Evolutionary conservation across 768 basidiomycete species (phyloP).

Genomic region (Naganishia randhawae): DNA sequence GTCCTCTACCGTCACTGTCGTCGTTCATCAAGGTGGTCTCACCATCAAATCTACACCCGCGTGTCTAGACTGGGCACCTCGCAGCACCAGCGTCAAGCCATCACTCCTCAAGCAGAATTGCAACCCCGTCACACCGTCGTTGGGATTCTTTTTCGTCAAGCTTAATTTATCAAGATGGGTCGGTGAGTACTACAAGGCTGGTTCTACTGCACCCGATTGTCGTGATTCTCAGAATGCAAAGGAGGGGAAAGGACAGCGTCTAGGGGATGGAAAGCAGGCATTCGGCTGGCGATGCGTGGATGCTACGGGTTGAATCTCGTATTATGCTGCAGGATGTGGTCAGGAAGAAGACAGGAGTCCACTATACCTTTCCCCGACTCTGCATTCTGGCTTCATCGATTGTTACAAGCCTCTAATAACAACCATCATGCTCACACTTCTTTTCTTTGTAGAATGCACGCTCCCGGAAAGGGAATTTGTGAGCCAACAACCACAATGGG

Average conservation of each 20-base stretch:
- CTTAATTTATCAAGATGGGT: slow-evolving; percentile 45
- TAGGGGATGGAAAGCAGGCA: too few species aligned
- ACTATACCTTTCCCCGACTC: neutral
- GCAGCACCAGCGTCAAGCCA: slow-evolving; percentile 25
- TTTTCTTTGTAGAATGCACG: slow-evolving; percentile 80
- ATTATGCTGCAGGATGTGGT: too few species aligned
- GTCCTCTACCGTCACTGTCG: neutral
- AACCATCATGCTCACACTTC: slow-evolving; percentile 2
- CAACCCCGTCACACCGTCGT: slow-evolving; percentile 21
- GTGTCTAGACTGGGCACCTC: neutral
- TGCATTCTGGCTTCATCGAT: neutral
- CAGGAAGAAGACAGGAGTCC: neutral
- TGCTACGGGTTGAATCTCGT: too few species aligned
- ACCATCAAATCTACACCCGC: too few species aligned
- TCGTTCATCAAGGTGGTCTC: neutral
- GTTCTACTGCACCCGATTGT: neutral
- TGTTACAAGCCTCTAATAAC: neutral
- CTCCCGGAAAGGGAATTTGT: slow-evolving; percentile 99
- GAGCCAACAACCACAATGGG: slow-evolving; percentile 50
- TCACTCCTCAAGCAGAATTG: slow-evolving; percentile 23
- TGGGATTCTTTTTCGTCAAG: slow-evolving; percentile 23
- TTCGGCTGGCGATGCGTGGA: too few species aligned
- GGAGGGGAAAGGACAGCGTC: neutral
- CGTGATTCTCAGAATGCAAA: neutral
- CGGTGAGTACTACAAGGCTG: slow-evolving; percentile 38